Conservation (phyloP, 2,329 filamentous ascomycete species). For the Hymenoscyphus infarciens region DNA sequence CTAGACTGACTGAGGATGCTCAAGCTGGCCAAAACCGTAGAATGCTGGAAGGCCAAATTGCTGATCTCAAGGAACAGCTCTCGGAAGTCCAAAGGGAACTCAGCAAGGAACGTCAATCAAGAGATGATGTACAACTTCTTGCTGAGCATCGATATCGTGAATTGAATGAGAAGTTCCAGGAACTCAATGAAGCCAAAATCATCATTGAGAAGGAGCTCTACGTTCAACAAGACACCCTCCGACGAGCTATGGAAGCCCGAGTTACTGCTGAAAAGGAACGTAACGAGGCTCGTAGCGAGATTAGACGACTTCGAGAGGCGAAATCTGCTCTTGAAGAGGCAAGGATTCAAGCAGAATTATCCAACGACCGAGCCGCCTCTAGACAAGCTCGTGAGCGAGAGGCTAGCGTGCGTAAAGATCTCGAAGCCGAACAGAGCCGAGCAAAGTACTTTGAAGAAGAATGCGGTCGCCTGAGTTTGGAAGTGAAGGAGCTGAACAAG, state of each 20-base stretch:
- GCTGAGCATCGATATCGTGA: constrained; percentile 82
- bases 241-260: constrained; percentile 79
- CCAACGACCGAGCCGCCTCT: constrained; percentile 75
- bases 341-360: constrained; percentile 74
- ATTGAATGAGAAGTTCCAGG: constrained; percentile 79
- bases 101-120: constrained; percentile 85
- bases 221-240: constrained; percentile 85
- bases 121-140: constrained; percentile 88
- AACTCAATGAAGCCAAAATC: constrained; percentile 90
- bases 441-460: constrained; percentile 78
- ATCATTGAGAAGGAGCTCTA: constrained; percentile 98
- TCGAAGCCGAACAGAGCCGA: constrained; percentile 74
- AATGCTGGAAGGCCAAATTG: constrained; percentile 81
- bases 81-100: constrained; percentile 84
- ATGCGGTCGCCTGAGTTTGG: constrained; percentile 67
- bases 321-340: constrained; percentile 85
- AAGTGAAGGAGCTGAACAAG: constrained; percentile 83
- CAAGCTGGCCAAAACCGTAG: constrained; percentile 78
- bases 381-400: constrained; percentile 78
- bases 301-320: constrained; percentile 75
- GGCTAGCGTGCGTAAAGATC: constrained; percentile 69
- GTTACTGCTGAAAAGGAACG: constrained; percentile 79
- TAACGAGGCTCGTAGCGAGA: constrained; percentile 82
- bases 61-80: constrained; percentile 80
- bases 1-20: constrained; percentile 83